These are phyloP conservation scores for Sporisorium reilianum DNA, from an alignment of 1,284 basidiomycete genomes.

Conservation along the genomic window DNA sequence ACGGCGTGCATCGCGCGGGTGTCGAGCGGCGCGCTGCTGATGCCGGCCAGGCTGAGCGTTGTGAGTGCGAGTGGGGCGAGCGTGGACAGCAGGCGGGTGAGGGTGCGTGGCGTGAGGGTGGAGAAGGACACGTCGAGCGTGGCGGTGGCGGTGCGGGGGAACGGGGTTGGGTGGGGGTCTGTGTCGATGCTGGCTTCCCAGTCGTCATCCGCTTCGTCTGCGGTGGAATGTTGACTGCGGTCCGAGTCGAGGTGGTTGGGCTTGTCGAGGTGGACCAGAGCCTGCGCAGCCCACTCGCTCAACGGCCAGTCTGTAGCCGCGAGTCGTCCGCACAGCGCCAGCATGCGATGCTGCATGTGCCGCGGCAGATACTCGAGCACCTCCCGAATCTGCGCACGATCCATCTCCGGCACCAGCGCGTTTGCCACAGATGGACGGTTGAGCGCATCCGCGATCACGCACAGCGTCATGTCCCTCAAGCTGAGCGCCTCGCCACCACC, in stretches of 20 bases:
- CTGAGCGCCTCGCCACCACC: neutral
- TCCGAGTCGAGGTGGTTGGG: too few species aligned
- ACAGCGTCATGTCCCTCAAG: slow-evolving; percentile 37
- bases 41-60: slow-evolving; percentile 42
- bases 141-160: neutral
- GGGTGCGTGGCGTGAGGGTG: slow-evolving; percentile 11
- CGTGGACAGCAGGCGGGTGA: slow-evolving; percentile 13
- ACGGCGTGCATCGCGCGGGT: slow-evolving; percentile 14
- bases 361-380: slow-evolving; percentile 33
- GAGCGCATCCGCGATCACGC: slow-evolving; percentile 35
- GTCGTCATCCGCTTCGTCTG: slow-evolving; percentile 12
- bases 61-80: slow-evolving; percentile 17
- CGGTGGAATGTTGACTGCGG: too few species aligned
- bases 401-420: slow-evolving; percentile 6
- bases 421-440: too few species aligned
- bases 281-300: slow-evolving; percentile 27
- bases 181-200: slow-evolving; percentile 12
- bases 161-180: neutral
- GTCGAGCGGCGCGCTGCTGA: slow-evolving; percentile 9
- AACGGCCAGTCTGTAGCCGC: slow-evolving; percentile 27
- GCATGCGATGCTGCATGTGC: slow-evolving; percentile 32
- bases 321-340: slow-evolving; percentile 30
- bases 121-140: slow-evolving; percentile 45
- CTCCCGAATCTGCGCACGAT: slow-evolving; percentile 3
- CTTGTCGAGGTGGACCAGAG: slow-evolving; percentile 9